Conservation (phyloP, 257 asterid genomes). For the Solanum habrochaites region DNA sequence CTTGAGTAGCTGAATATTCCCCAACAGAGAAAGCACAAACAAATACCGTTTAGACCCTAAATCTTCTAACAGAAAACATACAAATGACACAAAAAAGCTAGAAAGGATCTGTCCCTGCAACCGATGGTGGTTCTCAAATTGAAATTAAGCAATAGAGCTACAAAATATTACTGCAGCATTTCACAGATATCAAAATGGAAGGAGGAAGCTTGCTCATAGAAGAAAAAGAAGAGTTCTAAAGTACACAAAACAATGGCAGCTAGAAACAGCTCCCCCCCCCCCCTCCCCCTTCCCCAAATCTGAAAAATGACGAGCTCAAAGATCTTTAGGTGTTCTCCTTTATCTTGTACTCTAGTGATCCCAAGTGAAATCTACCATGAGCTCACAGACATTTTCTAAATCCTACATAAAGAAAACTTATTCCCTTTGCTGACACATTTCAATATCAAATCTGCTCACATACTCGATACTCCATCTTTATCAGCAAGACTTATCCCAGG, state of each 20-base stretch:
- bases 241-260: background rate
- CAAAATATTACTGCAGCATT: background rate
- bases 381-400: background rate
- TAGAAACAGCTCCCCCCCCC: background rate
- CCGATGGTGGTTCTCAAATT: background rate
- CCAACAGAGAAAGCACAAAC: background rate
- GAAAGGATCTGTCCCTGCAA: background rate
- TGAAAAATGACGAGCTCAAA: background rate
- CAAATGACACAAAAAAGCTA: background rate
- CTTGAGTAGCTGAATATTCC: slow-evolving; percentile 60
- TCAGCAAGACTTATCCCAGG: background rate
- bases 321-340: background rate
- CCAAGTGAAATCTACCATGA: background rate
- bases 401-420: background rate
- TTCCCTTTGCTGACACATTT: background rate
- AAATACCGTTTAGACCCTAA: background rate
- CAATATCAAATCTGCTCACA: background rate
- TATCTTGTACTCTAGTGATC: background rate
- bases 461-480: background rate
- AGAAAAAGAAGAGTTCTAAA: background rate
- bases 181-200: background rate
- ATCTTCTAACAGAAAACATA: background rate
- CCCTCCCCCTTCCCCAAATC: background rate
- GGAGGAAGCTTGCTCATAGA: background rate
- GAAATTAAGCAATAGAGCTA: background rate